Evolutionary conservation across 768 basidiomycete species (phyloP), one percentile per base, ranked within the genome.

Genomic region (Peribolospora baueri): DNA sequence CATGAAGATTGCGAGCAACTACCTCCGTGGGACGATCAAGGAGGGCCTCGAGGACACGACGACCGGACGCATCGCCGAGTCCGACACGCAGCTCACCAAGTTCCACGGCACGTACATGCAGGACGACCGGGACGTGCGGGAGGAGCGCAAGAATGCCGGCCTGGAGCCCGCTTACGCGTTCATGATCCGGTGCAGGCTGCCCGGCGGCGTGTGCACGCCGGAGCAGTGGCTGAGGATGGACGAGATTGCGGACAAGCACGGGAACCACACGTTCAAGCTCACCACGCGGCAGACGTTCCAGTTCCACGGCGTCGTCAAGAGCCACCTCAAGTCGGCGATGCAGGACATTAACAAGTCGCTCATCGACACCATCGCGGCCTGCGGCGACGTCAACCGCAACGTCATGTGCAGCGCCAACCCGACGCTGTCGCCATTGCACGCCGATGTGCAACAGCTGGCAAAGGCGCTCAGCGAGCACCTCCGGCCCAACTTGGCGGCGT

Each of bases 221-320:
- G 70, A 76, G 43, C 93, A 98, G 69, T 97, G 93, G 93, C 71
- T 90, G 52, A 76, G 80, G 61, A 86, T 98, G 79, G 86, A 95
- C 69, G 81, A 81, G 62, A 95, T 98, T 61, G 78, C 93, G 54
- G 93, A 97, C 65, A 84, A 87, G 67, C 85, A 88, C 67, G 93
- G 87, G 5, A 82, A 78, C 58, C 79, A 82, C 49, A 86, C 90
- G 5, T 82, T 97, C 71, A 98, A 98, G 73, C 80, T 98, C 60
- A 98, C 93, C 50, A 98, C 93, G 42, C 75, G 93, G 58, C 79
- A 87, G 67, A 98, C 93, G 7, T 98, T 97, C 81, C 93, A 98
- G 70, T 97, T 93, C 75, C 93, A 98, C 68, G 93, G 93, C 55
- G 84, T 98, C 62, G 86, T 98, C 72, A 98, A 98, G 73, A 76